A percentile compares a stretch with the other conserved stretches of the same genome.
Evolutionary conservation across 345 rosid genomes (phyloP).

Genomic region (Carallia pectinifolia): DNA sequence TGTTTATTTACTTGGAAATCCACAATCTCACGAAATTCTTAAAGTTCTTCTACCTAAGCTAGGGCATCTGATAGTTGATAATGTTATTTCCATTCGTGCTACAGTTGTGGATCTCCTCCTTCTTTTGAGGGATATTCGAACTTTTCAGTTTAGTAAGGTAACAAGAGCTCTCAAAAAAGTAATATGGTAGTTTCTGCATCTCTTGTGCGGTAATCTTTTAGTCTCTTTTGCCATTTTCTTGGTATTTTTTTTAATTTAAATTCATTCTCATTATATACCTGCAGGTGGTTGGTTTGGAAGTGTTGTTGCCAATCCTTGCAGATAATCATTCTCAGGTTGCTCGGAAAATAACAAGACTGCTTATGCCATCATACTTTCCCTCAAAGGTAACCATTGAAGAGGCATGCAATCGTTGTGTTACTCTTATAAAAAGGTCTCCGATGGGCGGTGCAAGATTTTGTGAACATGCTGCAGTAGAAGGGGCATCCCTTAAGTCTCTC

Average conservation of each 20-base stretch:
- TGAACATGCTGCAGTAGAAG: slow-evolving; percentile 58
- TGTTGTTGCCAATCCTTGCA: slow-evolving; percentile 58
- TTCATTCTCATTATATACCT: slow-evolving; percentile 4
- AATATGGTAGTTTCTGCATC: too few species aligned
- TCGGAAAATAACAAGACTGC: slow-evolving; percentile 64
- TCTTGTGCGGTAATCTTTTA: neutral
- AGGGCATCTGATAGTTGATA: slow-evolving; percentile 68
- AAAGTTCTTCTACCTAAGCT: slow-evolving; percentile 83
- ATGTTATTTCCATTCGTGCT: slow-evolving; percentile 51
- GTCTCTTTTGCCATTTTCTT: neutral
- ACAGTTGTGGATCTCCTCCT: slow-evolving; percentile 81
- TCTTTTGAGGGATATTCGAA: slow-evolving; percentile 55
- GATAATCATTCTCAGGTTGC: slow-evolving; percentile 74
- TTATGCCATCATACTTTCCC: slow-evolving; percentile 90
- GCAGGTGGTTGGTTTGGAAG: slow-evolving; percentile 76
- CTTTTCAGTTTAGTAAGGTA: slow-evolving; percentile 91
- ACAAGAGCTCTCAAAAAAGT: slow-evolving; percentile 5
- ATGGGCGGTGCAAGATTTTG: slow-evolving; percentile 93
- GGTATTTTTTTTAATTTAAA: slow-evolving; percentile 13
- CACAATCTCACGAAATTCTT: slow-evolving; percentile 82
- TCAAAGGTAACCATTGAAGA: slow-evolving; percentile 59
- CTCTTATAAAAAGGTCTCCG: slow-evolving; percentile 78
- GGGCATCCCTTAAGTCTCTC: slow-evolving; percentile 56
- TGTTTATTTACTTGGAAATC: slow-evolving; percentile 83
- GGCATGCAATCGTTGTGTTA: slow-evolving; percentile 74